A percentile compares a stretch with the other conserved stretches of the same genome.
Conservation (phyloP, 129 eudicot genomes). For the Pseudognaphalium luteoalbum region DNA sequence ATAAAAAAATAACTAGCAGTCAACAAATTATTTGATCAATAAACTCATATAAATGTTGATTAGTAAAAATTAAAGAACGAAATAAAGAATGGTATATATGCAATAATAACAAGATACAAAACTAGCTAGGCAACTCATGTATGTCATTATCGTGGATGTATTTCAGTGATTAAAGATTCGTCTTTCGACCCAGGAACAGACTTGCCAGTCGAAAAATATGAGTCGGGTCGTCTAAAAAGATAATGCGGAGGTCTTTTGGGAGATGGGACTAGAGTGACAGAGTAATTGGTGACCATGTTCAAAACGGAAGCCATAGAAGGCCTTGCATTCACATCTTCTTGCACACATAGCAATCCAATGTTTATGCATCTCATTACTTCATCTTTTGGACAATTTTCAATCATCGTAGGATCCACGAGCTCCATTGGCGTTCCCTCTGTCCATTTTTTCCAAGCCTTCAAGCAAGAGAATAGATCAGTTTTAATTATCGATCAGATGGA, state of each 20-base stretch:
- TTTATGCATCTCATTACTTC: constrained; percentile 36
- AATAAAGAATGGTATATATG: too few relatives aligned
- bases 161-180: constrained; percentile 18
- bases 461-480: not conserved
- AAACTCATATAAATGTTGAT: too few relatives aligned
- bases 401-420: constrained; percentile 22
- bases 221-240: not conserved
- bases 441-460: constrained; percentile 37
- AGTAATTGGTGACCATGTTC: constrained; percentile 6
- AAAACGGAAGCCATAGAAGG: constrained; percentile 9
- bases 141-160: constrained; percentile 1
- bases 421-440: constrained; percentile 16
- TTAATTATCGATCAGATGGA: not conserved
- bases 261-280: not conserved
- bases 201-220: not conserved
- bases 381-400: not conserved
- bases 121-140: too few relatives aligned
- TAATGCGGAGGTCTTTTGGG: constrained; percentile 7
- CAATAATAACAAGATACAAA: too few relatives aligned
- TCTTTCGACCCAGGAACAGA: not conserved
- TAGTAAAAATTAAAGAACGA: too few relatives aligned
- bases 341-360: constrained; percentile 36
- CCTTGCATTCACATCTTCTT: constrained; percentile 19
- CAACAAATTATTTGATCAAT: too few relatives aligned
- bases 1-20: too few relatives aligned